Base-by-base conservation (phyloP, 78 protist species). In the Isochrysis galbana region DNA sequence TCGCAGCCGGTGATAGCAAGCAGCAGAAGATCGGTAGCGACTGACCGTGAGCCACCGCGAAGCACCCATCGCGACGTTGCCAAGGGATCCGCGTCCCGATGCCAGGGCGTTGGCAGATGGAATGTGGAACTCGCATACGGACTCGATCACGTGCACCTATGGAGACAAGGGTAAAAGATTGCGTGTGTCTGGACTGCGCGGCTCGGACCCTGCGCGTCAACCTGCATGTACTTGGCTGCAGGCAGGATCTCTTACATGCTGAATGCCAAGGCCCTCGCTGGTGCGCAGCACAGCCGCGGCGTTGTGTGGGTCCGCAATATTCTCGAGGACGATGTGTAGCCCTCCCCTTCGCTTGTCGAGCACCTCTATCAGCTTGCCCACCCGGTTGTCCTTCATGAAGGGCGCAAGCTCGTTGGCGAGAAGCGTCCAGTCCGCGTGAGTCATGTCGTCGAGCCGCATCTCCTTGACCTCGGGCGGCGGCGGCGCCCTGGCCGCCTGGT, bases 241-340 rank as follows among this genome's bases (percentile, higher is more conserved):
- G n/a, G n/a, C n/a, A n/a, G n/a, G n/a, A n/a, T n/a, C n/a, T n/a
- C n/a, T n/a, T n/a, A 55, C 55, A 54, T 80, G 54, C 88, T 80
- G 88, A 34, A 44, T 54, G 39, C 88, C 88, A 38, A 80, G 88
- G 32, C 88, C 88, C 55, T 80, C 88, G 48, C 38, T n/a, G 0
- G 88, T 80, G 88, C 88, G 88, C 88, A 80, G 5, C 41, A 22
- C 51, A 5, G 88, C 88, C 26, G 55, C 47, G 39, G 26, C 32
- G 88, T 80, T 44, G 88, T 29, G 41, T 22, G 51, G 47, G 88
- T 80, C 88, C 29, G 39, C 36, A 25, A 80, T 25, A 38, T 80
- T 39, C 39, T 80, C 55, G 38, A 80, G 55, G 39, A 42, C 54
- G 55, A 80, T 46, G 47, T 44, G 88, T 17, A 80, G 19, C 41